Conservation (phyloP, 106 monocot species). For the Acorus gramineus region DNA sequence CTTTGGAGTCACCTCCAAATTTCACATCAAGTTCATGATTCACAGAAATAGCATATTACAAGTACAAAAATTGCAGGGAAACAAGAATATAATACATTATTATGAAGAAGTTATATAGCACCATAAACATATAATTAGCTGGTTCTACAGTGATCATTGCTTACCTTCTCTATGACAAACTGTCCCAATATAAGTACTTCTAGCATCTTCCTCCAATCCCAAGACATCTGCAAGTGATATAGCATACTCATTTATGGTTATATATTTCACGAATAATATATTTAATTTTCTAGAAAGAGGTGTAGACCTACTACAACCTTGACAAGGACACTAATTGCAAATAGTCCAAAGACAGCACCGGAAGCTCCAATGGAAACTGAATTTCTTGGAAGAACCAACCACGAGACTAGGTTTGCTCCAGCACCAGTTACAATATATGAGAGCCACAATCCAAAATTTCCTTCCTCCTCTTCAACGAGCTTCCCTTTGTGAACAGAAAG, state of each 20-base stretch:
- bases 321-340: slow-evolving; percentile 91
- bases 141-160: too few species aligned
- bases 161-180: slow-evolving; percentile 93
- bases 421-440: slow-evolving; percentile 92
- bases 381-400: slow-evolving; percentile 80
- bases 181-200: slow-evolving; percentile 97
- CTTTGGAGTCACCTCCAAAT: too few species aligned
- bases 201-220: slow-evolving; percentile 99
- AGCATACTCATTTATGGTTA: not conserved
- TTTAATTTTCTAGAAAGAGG: too few species aligned
- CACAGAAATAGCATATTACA: too few species aligned
- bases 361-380: slow-evolving; percentile 90
- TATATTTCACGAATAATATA: too few species aligned
- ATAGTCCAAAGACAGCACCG: slow-evolving; percentile 96
- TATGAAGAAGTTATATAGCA: not conserved
- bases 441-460: slow-evolving; percentile 85
- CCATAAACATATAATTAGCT: slow-evolving; percentile 3
- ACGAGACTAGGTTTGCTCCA: slow-evolving; percentile 90
- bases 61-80: too few species aligned
- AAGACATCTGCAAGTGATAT: slow-evolving; percentile 60
- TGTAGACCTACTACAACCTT: slow-evolving; percentile 37
- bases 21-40: too few species aligned
- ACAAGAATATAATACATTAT: too few species aligned
- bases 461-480: slow-evolving; percentile 98
- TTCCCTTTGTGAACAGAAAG: slow-evolving; percentile 52